A percentile compares a stretch with the other conserved stretches of the same genome.
phyloP scores from a whole-genome alignment of 352 stramenopile genomes.

The Globisporangium barbulae region DNA sequence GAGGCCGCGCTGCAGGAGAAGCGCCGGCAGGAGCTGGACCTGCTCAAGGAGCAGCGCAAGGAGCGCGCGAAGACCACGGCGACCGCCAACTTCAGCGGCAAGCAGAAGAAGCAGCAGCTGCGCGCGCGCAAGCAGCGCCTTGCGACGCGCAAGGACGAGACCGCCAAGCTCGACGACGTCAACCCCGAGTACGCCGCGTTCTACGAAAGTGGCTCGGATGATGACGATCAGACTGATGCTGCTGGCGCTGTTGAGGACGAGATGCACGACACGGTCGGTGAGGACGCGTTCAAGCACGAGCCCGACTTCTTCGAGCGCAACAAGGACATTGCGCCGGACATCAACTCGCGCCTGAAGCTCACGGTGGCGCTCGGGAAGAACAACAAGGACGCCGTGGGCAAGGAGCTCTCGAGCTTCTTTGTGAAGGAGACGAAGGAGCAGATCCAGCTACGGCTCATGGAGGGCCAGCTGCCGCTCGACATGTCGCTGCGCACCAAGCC shows the following conservation, averaged over 20 bases:
- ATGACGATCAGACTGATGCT: slow-evolving; percentile 22
- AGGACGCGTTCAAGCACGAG: slow-evolving; percentile 42
- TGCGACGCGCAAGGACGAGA: slow-evolving; percentile 56
- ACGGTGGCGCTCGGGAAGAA: slow-evolving; percentile 80
- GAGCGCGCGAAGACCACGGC: slow-evolving; percentile 58
- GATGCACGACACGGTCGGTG: slow-evolving; percentile 24
- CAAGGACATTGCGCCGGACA: slow-evolving; percentile 62
- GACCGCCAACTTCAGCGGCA: slow-evolving; percentile 74
- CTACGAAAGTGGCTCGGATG: slow-evolving; percentile 34
- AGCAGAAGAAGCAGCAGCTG: slow-evolving; percentile 86
- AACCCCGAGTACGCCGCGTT: slow-evolving; percentile 52
- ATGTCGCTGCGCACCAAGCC: slow-evolving; percentile 47
- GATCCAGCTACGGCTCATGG: slow-evolving; percentile 82
- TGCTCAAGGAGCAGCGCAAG: slow-evolving; percentile 78
- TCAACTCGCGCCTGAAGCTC: slow-evolving; percentile 67
- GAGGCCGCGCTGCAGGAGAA: slow-evolving; percentile 66
- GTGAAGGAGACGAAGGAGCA: slow-evolving; percentile 87
- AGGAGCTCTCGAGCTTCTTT: slow-evolving; percentile 84
- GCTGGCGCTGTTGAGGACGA: slow-evolving; percentile 17
- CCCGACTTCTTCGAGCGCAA: slow-evolving; percentile 69
- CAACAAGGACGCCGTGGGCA: slow-evolving; percentile 78
- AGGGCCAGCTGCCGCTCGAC: slow-evolving; percentile 68
- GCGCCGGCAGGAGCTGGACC: slow-evolving; percentile 71
- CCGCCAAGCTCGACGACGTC: slow-evolving; percentile 35
- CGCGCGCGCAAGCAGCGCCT: slow-evolving; percentile 80